phyloP scores from a whole-genome alignment of 805 yeast species.

The Pichia occidentalis region DNA sequence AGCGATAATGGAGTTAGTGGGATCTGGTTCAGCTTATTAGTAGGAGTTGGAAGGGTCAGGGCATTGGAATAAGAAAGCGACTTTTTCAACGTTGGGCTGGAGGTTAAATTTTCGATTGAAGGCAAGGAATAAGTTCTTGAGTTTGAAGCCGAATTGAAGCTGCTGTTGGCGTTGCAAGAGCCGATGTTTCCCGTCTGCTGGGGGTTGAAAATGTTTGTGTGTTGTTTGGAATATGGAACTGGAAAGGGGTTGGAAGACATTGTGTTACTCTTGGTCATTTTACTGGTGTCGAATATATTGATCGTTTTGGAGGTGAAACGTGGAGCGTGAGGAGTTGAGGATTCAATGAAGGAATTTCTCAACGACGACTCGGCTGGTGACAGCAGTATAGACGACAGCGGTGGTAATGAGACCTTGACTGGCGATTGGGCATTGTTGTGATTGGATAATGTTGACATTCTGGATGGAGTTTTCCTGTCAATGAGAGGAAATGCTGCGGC shows the following conservation, averaged over 20 bases:
- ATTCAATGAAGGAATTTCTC: constrained; percentile 1
- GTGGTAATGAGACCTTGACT: constrained; percentile 3
- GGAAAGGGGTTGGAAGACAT: too few relatives aligned
- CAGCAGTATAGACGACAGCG: constrained; percentile 6
- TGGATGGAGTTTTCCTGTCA: too few relatives aligned
- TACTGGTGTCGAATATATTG: too few relatives aligned
- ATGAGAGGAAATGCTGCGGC: too few relatives aligned
- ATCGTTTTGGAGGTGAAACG: too few relatives aligned
- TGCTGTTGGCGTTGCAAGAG: neutral
- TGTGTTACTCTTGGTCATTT: too few relatives aligned
- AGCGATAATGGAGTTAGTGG: constrained; percentile 20
- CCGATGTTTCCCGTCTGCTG: neutral
- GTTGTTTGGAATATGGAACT: too few relatives aligned
- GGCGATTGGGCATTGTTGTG: too few relatives aligned
- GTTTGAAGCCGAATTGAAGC: too few relatives aligned
- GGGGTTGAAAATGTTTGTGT: too few relatives aligned
- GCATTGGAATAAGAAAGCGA: constrained; percentile 16
- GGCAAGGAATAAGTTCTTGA: constrained; percentile 17
- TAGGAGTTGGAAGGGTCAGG: constrained; percentile 1
- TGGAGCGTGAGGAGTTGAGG: too few relatives aligned
- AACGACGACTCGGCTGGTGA: constrained; percentile 9
- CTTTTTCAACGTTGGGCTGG: constrained; percentile 22
- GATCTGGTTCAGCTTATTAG: neutral
- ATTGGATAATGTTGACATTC: too few relatives aligned
- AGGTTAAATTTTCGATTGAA: constrained; percentile 22